Percentiles rank a stretch among this genome's conserved stretches.
These are phyloP conservation scores for Dendryphion nanum DNA, from an alignment of 2,329 filamentous ascomycete genomes.

Conservation along the genomic window DNA sequence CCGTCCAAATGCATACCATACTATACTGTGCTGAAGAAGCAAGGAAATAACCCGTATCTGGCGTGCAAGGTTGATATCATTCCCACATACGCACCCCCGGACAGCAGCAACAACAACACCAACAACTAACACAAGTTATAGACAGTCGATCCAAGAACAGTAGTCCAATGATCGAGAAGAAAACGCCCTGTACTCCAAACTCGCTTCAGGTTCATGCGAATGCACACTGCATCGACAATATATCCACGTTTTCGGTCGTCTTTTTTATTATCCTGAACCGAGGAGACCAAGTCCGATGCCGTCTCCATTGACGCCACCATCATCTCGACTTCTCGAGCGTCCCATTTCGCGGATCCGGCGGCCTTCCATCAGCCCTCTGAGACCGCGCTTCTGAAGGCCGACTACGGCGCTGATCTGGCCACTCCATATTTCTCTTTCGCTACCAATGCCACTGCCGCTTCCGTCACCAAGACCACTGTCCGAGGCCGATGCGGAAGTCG, in stretches of 20 bases:
- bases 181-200: conserved; percentile 2
- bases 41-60: not conserved
- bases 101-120: too few species aligned
- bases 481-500: conserved; percentile 29
- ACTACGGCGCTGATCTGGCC: conserved; percentile 86
- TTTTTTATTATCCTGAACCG: conserved; percentile 4
- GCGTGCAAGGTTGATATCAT: not conserved
- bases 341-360: conserved; percentile 76
- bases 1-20: not conserved
- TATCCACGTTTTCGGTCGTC: conserved; percentile 3
- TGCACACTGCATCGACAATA: conserved; percentile 2
- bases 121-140: too few species aligned
- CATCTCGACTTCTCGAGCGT: conserved; percentile 37
- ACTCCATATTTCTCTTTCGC: conserved; percentile 69
- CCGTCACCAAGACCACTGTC: conserved; percentile 35
- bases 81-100: too few species aligned
- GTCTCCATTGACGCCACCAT: conserved; percentile 19
- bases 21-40: not conserved
- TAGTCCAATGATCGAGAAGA: conserved; percentile 1
- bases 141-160: too few species aligned
- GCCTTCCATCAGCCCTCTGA: conserved; percentile 93
- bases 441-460: conserved; percentile 31
- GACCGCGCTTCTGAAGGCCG: conserved; percentile 87
- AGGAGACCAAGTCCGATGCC: conserved; percentile 29
- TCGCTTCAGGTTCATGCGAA: conserved; percentile 5